Percentiles rank a stretch among this genome's conserved stretches.
phyloP scores from a whole-genome alignment of 371 early-diverging fungal genomes.

The Mucor mucedo region DNA sequence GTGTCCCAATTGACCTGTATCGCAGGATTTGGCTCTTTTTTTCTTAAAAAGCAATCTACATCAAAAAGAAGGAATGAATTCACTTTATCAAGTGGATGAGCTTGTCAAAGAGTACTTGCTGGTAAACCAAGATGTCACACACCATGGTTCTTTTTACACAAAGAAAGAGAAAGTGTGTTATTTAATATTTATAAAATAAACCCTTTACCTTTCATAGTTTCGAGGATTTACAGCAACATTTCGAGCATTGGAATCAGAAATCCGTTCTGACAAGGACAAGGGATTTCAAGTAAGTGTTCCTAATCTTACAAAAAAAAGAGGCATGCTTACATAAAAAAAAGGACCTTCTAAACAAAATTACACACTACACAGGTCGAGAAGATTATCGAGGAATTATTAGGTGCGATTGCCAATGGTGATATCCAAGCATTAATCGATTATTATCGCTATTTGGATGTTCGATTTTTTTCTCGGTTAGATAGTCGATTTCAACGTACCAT shows the following conservation, averaged over 20 bases:
- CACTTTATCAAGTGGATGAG: slow-evolving; percentile 70
- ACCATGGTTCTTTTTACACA: too few species aligned
- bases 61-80: slow-evolving; percentile 51
- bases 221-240: slow-evolving; percentile 69
- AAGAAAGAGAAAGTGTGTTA: too few species aligned
- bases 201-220: slow-evolving; percentile 45
- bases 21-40: slow-evolving; percentile 7
- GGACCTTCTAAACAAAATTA: background rate
- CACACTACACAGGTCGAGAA: slow-evolving; percentile 58
- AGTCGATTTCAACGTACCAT: slow-evolving; percentile 66
- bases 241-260: slow-evolving; percentile 67
- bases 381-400: slow-evolving; percentile 66
- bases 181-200: too few species aligned
- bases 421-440: slow-evolving; percentile 62
- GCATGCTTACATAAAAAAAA: background rate
- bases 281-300: slow-evolving; percentile 59
- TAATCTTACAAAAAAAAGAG: too few species aligned
- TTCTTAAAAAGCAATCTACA: background rate
- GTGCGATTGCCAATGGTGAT: slow-evolving; percentile 59
- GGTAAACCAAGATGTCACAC: slow-evolving; percentile 35
- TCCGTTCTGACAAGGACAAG: slow-evolving; percentile 64
- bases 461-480: slow-evolving; percentile 72
- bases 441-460: slow-evolving; percentile 69
- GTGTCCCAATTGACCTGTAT: background rate
- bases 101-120: slow-evolving; percentile 73